Percentiles rank a stretch among this genome's conserved stretches.
Conservation (phyloP, 148 eudicot genomes). For the Cornus suecica region DNA sequence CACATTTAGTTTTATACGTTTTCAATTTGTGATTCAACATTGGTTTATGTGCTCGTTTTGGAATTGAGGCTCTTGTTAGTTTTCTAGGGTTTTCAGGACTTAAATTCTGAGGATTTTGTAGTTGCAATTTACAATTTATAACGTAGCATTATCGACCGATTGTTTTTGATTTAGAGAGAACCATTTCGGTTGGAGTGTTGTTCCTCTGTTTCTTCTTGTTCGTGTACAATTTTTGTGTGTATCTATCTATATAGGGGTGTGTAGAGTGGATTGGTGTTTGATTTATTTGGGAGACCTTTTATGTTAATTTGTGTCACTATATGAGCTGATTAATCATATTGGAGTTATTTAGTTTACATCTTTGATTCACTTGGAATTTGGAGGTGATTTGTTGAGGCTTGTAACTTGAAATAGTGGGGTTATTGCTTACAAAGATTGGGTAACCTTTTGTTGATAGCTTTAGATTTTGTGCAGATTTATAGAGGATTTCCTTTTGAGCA, state of each 20-base stretch:
- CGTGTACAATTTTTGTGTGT: no score
- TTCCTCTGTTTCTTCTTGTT: not conserved
- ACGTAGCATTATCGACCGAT: not conserved
- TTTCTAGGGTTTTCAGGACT: slow-evolving; percentile 3
- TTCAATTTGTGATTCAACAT: not conserved
- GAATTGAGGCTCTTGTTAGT: not conserved
- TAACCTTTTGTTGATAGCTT: no score
- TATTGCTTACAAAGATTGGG: not conserved
- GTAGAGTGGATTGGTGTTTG: not conserved
- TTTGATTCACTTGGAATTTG: not conserved
- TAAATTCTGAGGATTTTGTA: not conserved
- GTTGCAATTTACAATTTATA: not conserved
- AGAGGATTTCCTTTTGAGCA: no score
- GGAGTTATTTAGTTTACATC: not conserved
- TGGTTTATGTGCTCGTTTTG: not conserved
- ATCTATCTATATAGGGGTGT: not conserved
- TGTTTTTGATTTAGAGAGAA: slow-evolving; percentile 1
- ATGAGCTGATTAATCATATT: not conserved
- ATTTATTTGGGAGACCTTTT: not conserved
- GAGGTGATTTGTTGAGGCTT: not conserved
- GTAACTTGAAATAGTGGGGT: not conserved
- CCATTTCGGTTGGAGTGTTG: not conserved
- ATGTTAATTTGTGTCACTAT: not conserved
- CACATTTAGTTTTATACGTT: not conserved
- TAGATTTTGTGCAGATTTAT: no score